These are phyloP conservation scores for Wickerhamiella sorbophila DNA, from an alignment of 805 yeast species.

Conservation along the genomic window DNA sequence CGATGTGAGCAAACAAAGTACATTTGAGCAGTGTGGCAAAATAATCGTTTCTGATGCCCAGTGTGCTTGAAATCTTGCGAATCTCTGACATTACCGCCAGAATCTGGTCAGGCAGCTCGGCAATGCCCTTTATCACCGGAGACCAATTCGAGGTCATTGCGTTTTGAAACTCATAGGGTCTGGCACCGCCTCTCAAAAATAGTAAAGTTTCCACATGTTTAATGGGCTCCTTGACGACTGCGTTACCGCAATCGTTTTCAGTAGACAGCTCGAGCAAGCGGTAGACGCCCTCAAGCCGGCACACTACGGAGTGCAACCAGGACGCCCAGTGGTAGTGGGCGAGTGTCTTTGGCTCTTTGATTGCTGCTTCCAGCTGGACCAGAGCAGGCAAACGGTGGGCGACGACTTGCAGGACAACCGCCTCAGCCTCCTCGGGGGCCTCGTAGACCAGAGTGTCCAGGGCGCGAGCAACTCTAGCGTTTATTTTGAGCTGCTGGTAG, in stretches of 20 bases:
- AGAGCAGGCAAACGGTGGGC: slow-evolving; percentile 9
- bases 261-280: slow-evolving; percentile 11
- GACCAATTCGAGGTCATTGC: slow-evolving; percentile 3
- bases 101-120: background rate
- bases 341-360: slow-evolving; percentile 7
- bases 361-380: slow-evolving; percentile 6
- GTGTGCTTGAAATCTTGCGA: background rate
- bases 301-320: slow-evolving; percentile 11
- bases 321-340: slow-evolving; percentile 15
- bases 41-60: slow-evolving; percentile 9
- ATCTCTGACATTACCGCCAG: background rate
- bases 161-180: background rate
- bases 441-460: slow-evolving; percentile 14
- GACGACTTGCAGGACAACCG: slow-evolving; percentile 7
- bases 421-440: slow-evolving; percentile 12
- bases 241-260: slow-evolving; percentile 13
- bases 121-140: background rate
- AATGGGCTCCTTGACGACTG: slow-evolving; percentile 10
- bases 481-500: slow-evolving; percentile 8
- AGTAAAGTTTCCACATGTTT: slow-evolving; percentile 11
- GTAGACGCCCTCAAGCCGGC: slow-evolving; percentile 14
- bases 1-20: slow-evolving; percentile 10
- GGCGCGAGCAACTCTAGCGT: slow-evolving; percentile 7
- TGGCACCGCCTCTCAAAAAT: slow-evolving; percentile 9
- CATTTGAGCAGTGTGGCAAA: slow-evolving; percentile 10